phyloP scores from a whole-genome alignment of 139 green algal species.

The Volvox africanus region DNA sequence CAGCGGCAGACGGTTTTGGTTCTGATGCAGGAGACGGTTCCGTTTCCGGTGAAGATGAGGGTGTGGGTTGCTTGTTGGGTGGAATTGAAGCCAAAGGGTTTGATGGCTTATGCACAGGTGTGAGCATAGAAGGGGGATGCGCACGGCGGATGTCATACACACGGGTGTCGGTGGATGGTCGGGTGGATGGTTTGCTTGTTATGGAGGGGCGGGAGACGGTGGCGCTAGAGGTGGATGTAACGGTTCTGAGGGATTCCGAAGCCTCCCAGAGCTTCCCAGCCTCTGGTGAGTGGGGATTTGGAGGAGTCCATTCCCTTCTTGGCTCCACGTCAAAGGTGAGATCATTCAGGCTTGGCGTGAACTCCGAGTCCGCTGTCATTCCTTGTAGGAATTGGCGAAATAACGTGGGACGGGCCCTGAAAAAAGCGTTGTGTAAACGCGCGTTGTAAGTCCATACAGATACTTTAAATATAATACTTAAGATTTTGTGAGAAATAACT shows the following conservation, averaged over 20 bases:
- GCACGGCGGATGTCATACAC: neutral
- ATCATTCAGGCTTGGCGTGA: neutral
- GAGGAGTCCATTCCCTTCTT: constrained; percentile 1
- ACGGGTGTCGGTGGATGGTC: neutral
- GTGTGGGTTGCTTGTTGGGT: neutral
- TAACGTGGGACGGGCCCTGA: neutral
- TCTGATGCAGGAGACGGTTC: neutral
- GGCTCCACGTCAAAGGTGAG: constrained; percentile 9
- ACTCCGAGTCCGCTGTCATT: neutral
- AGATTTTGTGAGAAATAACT: neutral
- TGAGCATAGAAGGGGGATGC: neutral
- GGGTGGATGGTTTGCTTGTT: neutral
- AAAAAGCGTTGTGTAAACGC: neutral
- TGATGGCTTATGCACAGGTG: neutral
- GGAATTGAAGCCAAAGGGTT: neutral
- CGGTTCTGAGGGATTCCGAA: neutral
- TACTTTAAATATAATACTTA: neutral
- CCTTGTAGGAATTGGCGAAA: neutral
- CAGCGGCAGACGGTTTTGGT: too few species aligned
- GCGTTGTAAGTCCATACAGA: neutral
- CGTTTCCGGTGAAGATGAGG: too few species aligned
- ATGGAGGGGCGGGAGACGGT: neutral
- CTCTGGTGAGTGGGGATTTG: neutral
- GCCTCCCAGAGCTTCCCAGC: neutral
- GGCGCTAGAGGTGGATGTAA: neutral